phyloP scores from a whole-genome alignment of 352 stramenopile species.

The Globisporangium splendens region DNA sequence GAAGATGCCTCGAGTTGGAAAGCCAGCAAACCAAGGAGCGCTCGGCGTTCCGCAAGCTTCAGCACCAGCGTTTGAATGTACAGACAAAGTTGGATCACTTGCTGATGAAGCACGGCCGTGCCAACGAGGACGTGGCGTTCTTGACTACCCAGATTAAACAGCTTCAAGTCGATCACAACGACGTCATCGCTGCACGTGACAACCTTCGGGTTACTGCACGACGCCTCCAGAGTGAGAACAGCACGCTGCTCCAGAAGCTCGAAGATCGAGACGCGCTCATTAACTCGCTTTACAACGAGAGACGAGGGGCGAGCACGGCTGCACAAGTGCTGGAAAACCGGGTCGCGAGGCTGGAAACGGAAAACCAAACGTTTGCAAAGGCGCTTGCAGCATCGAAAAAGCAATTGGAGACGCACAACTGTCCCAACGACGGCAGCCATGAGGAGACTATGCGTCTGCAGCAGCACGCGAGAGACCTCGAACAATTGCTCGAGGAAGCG shows the following conservation, averaged over 20 bases:
- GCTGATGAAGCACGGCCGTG: conserved; percentile 1
- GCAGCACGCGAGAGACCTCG: conserved; percentile 11
- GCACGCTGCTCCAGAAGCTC: conserved; percentile 12
- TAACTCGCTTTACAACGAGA: conserved; percentile 3
- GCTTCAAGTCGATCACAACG: conserved; percentile 13
- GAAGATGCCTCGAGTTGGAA: conserved; percentile 43
- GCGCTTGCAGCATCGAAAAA: conserved; percentile 1
- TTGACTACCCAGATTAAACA: conserved; percentile 9
- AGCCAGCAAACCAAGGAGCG: conserved; percentile 24
- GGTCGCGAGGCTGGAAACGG: conserved; percentile 4
- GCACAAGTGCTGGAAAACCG: conserved; percentile 16
- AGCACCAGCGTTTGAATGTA: conserved; percentile 21
- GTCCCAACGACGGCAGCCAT: neutral
- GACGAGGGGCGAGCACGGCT: conserved; percentile 4
- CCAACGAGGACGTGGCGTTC: conserved; percentile 7
- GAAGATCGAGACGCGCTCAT: conserved; percentile 7
- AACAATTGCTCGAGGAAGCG: conserved; percentile 35
- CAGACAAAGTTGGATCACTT: conserved; percentile 16
- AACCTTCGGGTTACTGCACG: conserved; percentile 12
- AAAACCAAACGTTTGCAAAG: conserved; percentile 12
- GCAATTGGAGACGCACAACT: neutral
- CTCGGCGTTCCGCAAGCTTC: conserved; percentile 18
- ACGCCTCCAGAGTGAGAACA: conserved; percentile 16
- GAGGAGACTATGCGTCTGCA: conserved; percentile 4
- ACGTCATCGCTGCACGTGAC: conserved; percentile 5